Base-by-base conservation (phyloP, 345 rosid species). In the Salix brachista region DNA sequence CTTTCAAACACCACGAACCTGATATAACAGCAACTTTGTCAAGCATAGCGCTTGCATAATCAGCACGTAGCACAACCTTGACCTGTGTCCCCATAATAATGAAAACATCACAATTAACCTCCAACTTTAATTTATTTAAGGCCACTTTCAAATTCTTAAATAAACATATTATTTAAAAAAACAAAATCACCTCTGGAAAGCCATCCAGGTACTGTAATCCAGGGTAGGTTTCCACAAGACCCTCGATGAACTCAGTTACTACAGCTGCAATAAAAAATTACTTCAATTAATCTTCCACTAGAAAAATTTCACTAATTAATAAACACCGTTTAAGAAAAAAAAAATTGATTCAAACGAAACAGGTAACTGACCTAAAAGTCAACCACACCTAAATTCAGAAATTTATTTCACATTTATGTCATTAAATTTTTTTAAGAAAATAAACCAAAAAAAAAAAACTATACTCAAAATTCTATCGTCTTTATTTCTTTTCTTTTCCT, bases 201-300 rank as follows among this genome's bases (percentile, higher is more conserved):
- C 99, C 99, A 77, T 91, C 99, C 81, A 96, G 84, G 77, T 90
- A 87, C 84, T 93, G 98, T 68, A 96, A 86, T 73, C 91, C 94
- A 21, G 94, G 92, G 82, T 89, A 96, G 66, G 97, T 91, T 81
- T 96, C 99, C 1, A 88, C 93, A 68, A 96, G 93, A 41, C 99
- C 99, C 79, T 96, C 99, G 60, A 96, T 91, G 85, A 85, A 91
- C 84, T 96, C 99, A 44, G 96, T 96, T 68, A 96, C 99, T 76
- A 91, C 96, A 87, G 84, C 99, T 96, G 88, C 88, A 78, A 75
- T 54, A 77, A 80, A 5, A 26, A 79, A 26, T n/a, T 19, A 60
- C 19, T 18, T 30, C 62, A 32, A 46, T 56, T 9, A 28, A 42
- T 56, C 34, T 12, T 58, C 64, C 23, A 19, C 4, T 58, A n/a